phyloP scores from a whole-genome alignment of 2,329 filamentous ascomycete genomes.

The Hirsutella thompsonii region DNA sequence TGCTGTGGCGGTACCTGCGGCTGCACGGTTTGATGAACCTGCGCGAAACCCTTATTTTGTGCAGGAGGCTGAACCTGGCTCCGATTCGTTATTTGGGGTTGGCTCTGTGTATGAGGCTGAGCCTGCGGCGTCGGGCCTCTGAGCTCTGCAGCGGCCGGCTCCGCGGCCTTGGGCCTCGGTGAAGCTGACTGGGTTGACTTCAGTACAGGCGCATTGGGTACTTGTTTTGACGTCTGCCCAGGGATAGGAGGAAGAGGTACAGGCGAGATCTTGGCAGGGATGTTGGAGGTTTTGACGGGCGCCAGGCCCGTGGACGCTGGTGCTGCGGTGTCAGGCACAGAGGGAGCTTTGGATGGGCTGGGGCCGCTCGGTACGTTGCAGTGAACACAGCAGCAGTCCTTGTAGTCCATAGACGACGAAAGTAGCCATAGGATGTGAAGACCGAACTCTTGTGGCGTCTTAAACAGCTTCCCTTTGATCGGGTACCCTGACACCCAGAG shows the following conservation, averaged over 20 bases:
- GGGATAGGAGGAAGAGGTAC: constrained; percentile 23
- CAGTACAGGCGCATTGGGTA: constrained; percentile 4
- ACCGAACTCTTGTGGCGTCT: constrained; percentile 39
- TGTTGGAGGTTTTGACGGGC: constrained; percentile 1
- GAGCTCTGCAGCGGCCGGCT: neutral
- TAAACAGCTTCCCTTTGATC: constrained; percentile 33
- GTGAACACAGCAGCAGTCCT: constrained; percentile 37
- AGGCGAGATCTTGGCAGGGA: constrained; percentile 18
- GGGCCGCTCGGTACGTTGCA: constrained; percentile 33
- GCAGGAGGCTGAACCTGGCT: constrained; percentile 1
- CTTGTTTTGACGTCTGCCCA: constrained; percentile 21
- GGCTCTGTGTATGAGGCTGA: constrained; percentile 2
- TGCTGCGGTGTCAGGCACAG: constrained; percentile 1
- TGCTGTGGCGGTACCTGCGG: constrained; percentile 5
- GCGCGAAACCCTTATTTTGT: neutral
- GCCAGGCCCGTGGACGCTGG: constrained; percentile 4
- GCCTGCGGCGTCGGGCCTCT: constrained; percentile 1
- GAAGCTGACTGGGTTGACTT: neutral
- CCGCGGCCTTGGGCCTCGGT: neutral
- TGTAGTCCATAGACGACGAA: constrained; percentile 31
- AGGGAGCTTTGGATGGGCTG: constrained; percentile 11
- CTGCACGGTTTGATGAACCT: constrained; percentile 1
- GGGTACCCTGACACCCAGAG: constrained; percentile 37
- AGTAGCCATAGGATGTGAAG: constrained; percentile 39
- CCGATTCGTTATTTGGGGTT: constrained; percentile 1